These are phyloP conservation scores for Artemisia tridentata DNA, from an alignment of 129 eudicot species.

Conservation along the genomic window DNA sequence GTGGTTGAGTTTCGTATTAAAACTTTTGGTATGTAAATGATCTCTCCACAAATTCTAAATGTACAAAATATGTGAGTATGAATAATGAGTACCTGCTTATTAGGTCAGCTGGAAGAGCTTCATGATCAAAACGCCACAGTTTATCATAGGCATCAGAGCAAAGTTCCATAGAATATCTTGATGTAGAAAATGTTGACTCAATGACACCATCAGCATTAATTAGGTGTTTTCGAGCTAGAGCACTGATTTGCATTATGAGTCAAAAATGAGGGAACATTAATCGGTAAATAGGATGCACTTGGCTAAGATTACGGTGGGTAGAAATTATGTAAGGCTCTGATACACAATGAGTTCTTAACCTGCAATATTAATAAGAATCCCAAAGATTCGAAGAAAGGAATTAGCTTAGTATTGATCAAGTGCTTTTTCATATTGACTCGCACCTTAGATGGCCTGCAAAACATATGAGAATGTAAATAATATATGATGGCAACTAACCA, in stretches of 20 bases:
- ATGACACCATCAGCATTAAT: slow-evolving; percentile 36
- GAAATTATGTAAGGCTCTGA: slow-evolving; percentile 50
- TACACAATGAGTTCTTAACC: slow-evolving; percentile 42
- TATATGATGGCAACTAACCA: slow-evolving; percentile 35
- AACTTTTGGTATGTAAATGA: no score
- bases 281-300: slow-evolving; percentile 38
- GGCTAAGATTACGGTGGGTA: slow-evolving; percentile 38
- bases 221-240: slow-evolving; percentile 31
- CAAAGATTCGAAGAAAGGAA: not conserved
- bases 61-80: no score
- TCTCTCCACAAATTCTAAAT: no score
- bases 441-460: not conserved
- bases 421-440: no score
- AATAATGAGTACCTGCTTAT: no score
- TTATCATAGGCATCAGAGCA: slow-evolving; percentile 31
- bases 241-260: slow-evolving; percentile 36
- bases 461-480: not conserved
- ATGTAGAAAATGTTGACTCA: slow-evolving; percentile 31
- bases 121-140: slow-evolving; percentile 4
- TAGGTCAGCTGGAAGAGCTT: no score
- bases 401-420: no score
- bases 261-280: slow-evolving; percentile 39
- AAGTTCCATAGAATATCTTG: slow-evolving; percentile 33
- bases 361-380: not conserved
- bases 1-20: no score